Base-by-base conservation (phyloP, 768 basidiomycete genomes). In the Tephrocybe sp. region DNA sequence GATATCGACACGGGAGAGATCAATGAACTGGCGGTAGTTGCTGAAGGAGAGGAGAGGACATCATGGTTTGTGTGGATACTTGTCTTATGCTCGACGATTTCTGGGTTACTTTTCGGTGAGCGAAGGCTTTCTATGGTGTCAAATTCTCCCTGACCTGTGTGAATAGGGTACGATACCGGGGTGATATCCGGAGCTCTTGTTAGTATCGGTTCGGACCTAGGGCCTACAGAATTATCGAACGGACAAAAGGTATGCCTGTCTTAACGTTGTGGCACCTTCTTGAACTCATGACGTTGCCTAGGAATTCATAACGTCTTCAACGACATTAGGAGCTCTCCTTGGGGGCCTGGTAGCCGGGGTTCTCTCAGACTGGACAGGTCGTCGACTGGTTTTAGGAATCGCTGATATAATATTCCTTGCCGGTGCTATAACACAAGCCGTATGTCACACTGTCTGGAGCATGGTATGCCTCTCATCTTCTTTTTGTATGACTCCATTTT, bases 131-230 rank as follows among this genome's bases (percentile, higher is more conserved):
- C 23, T 19, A 16, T 12, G 30, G 7, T n/a, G 20, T 35, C 12
- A 19, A 16, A 42, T 31, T 17, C 31, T 22, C 2, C 36, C 40
- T 42, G 23, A 42, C 10, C 8, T 11, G 5, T 33, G 35, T 11
- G 20, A 34, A 32, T 26, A 89, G 87, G 88, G 20, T 91, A 90
- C 59, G 88, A 91, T 61, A 91, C 88, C 9, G 87, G 87, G 39
- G 83, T 87, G 33, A 85, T 91, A 19, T 88, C 86, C 48, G 89
- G 89, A 22, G 85, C 88, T n/a, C 73, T 91, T 31, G 85, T 89
- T 19, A 83, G 80, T 9, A 89, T 91, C 49, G 77, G 81, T 0
- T 69, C 73, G 4, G 87, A 89, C 59, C 71, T 91, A 35, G 84
- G 85, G 3, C 77, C 83, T 6, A 62, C 69, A 9, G 64, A 62